Conservation (phyloP, 225 moss, liverwort and hornwort genomes). For the Rhytidiadelphus loreus region DNA sequence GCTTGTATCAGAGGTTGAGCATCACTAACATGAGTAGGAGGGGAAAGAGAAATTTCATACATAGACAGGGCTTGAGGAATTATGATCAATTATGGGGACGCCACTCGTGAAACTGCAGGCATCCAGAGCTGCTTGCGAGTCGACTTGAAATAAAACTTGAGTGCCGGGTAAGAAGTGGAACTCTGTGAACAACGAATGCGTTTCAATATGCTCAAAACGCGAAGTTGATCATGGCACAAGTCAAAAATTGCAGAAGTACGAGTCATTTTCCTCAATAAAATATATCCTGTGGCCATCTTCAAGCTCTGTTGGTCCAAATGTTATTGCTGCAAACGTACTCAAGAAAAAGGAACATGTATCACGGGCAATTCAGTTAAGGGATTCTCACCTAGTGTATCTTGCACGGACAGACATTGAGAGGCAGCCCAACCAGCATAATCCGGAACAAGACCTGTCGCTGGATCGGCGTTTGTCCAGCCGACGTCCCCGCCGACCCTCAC, state of each 20-base stretch:
- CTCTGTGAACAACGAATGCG: neutral
- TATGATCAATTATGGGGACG: neutral
- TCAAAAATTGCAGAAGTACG: neutral
- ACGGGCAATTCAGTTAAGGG: neutral
- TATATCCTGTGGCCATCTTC: neutral
- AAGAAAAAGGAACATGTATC: neutral
- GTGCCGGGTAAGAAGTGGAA: constrained; percentile 9
- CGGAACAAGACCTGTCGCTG: constrained; percentile 24
- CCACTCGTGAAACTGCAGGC: constrained; percentile 22
- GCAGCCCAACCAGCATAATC: constrained; percentile 36
- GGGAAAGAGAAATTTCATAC: neutral
- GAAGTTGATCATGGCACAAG: neutral
- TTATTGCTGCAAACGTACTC: neutral
- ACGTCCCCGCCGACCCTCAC: constrained; percentile 25
- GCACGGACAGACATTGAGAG: constrained; percentile 12
- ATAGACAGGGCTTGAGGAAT: constrained; percentile 16
- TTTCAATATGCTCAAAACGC: neutral
- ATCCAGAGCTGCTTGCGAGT: constrained; percentile 25
- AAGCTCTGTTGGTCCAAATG: neutral
- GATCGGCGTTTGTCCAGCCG: constrained; percentile 28
- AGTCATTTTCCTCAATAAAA: neutral
- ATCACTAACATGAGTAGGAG: neutral
- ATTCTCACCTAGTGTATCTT: constrained; percentile 27
- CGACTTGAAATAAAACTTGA: constrained; percentile 17
- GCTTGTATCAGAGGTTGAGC: neutral